Evolutionary conservation across 2,329 filamentous ascomycete species (phyloP), one percentile per base, ranked within the genome.

Genomic region (Hymenoscyphus albidus): DNA sequence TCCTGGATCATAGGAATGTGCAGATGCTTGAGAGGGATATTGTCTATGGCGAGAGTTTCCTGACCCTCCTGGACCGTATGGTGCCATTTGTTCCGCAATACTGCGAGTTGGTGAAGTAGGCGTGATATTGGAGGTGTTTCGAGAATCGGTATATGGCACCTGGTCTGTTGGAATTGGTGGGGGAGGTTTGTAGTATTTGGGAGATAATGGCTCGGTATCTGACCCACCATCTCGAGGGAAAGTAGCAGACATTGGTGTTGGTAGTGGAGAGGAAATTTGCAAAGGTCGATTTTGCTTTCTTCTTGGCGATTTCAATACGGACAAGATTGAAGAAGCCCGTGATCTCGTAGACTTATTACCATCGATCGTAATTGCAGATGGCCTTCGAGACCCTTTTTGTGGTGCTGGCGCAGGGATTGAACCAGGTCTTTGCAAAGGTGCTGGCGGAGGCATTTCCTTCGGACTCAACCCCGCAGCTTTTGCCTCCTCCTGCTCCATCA

Each of bases 401-500:
- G 72, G 70, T 60, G 51, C 60, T 74, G 74, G 59, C 68, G 70
- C 14, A 65, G 73, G 58, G 61, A 74, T 57, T 70, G 72, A 58
- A 67, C 72, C 63, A 65, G 68, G 65, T 64, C 72, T 59, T 51
- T 69, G 70, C 58, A 71, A 62, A 59, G 56, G 63, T 32, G 65
- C 58, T 56, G 73, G 74, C 9, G 68, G 64, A 56, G 77, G 77
- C 44, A 81, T 78, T 5, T 74, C 76, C 27, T 82, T 80, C 56
- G 85, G 78, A 18, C 77, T 76, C 54, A 84, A 74, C 39, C 86
- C 86, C 58, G 80, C 81, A 69, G 82, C 80, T 75, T 88, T 88
- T 61, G 85, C 85, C 64, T 84, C 85, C 73, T 97, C 93, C 71
- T 96, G 91, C 76, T 93, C 92, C 88, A 97, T 90, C 68, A 97